Base-by-base conservation (phyloP, 352 stramenopile genomes). In the Pythium aquatile region DNA sequence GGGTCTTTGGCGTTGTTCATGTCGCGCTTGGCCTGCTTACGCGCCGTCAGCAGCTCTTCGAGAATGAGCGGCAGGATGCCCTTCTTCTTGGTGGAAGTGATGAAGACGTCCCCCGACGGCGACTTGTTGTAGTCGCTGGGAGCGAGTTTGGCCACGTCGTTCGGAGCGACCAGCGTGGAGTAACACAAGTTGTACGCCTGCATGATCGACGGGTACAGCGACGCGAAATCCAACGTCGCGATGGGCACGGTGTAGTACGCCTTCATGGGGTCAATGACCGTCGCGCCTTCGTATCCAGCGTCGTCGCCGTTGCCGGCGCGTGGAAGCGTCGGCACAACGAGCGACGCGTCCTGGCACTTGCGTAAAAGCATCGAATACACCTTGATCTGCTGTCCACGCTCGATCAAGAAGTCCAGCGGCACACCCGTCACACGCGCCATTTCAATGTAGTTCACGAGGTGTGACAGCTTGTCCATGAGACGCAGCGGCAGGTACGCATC, bases 181-280 rank as follows among this genome's bases (percentile, higher is more conserved):
- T 99, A 99, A 78, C 98, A 99, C 9, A 99, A 70, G 73, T 99
- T 99, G 78, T 99, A 98, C 8, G 97, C 97, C 72, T 99, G 97
- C 97, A 99, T 99, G 76, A 99, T 99, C 53, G 96, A 99, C 49
- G 98, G 98, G 73, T 99, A 99, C 66, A 99, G 83, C n/a, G 97
- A 99, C 11, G 98, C 97, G 79, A 99, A 99, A 93, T 99, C 98
- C 55, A 99, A 74, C 47, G 98, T 99, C 17, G 97, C 97, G 73
- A 99, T 99, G 11, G 98, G 98, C 49, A 98, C 94, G 52, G 98
- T 85, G 79, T 99, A 99, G 73, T 98, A 99, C 3, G 88, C 97
- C 70, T 99, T 99, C 74, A 98, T 98, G 1, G 98, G 98, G 51
- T 99, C 98, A 74, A 99, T 98, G 9, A 99, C 98, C 0, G 97